Base-by-base conservation (phyloP, 495 filamentous ascomycete species). In the Aspergillus ostianus region DNA sequence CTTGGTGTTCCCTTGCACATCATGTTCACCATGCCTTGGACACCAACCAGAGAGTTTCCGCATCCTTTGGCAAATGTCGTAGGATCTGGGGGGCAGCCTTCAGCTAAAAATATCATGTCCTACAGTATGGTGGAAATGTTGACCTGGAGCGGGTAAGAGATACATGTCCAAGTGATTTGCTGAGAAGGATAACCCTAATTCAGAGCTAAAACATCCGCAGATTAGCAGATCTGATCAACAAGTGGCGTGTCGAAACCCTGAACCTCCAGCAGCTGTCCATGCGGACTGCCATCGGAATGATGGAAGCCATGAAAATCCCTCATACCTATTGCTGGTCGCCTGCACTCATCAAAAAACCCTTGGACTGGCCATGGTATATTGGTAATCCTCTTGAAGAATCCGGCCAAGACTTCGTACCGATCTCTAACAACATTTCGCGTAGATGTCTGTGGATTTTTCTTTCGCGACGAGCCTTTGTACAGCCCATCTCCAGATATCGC, bases 1-100 rank as follows among this genome's bases (percentile, higher is more conserved):
- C 73, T 92, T 29, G 87, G 87, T 3, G 83, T 92, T 12, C 89
- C 90, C 8, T 70, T 93, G 4, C 88, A 91, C 69, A 67, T 93
- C 41, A 89, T 93, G 85, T 93, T 91, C 69, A 92, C 89, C 69
- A 91, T 87, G 84, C 81, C 82, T 15, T 84, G 75, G 71, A 78
- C 77, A 20, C 72, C 75, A 41, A 80, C 77, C 19, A 71, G 72
- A 57, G 71, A 70, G 9, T 81, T 79, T 61, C 76, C 77, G 8
- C 82, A 85, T 62, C 80, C 82, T 2, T 65, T 82, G 9, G 78
- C 82, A 58, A 82, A 85, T 54, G 73, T 82, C 36, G 65, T 73
- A 26, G 72, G 81, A 19, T 74, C 74, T 27, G 77, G 77, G 58
- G 67, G 70, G 6, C 76, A 82, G 52, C 55, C 74, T 3, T 68